Evolutionary conservation across 1,139 yeast genomes (phyloP).

Genomic region (Geotrichum restrictum): DNA sequence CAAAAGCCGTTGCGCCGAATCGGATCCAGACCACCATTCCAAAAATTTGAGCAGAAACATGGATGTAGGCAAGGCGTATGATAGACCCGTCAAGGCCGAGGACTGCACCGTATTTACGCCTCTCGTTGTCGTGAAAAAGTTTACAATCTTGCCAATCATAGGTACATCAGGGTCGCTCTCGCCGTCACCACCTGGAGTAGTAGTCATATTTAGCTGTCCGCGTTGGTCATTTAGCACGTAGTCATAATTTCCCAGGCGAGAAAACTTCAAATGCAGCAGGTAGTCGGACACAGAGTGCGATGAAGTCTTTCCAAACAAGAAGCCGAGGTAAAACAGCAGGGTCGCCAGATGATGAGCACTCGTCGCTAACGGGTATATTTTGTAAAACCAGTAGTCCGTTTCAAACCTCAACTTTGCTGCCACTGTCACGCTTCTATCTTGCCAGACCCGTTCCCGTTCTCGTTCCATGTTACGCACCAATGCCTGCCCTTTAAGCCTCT

Average conservation of each 20-base stretch:
- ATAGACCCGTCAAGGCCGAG: constrained; percentile 32
- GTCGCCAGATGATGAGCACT: constrained; percentile 49
- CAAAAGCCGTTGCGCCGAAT: constrained; percentile 60
- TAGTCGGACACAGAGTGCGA: constrained; percentile 63
- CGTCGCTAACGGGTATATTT: constrained; percentile 58
- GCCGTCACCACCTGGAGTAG: not conserved
- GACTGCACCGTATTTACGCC: constrained; percentile 39
- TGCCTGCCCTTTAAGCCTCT: constrained; percentile 57
- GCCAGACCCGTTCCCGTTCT: constrained; percentile 35
- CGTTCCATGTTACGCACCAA: constrained; percentile 48
- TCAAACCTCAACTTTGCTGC: constrained; percentile 28
- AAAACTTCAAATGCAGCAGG: constrained; percentile 60
- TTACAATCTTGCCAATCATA: constrained; percentile 22
- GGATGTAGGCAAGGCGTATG: constrained; percentile 68
- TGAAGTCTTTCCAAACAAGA: constrained; percentile 57
- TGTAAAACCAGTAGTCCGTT: constrained; percentile 49
- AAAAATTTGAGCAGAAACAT: constrained; percentile 79
- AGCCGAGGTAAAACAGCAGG: constrained; percentile 59
- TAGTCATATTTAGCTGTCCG: not conserved
- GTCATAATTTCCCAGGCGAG: constrained; percentile 65
- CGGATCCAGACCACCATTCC: constrained; percentile 93
- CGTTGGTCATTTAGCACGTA: constrained; percentile 44
- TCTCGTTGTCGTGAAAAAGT: constrained; percentile 25
- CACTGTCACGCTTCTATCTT: constrained; percentile 24
- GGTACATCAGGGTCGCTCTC: constrained; percentile 21